Percentiles rank a stretch among this genome's conserved stretches.
Conservation (phyloP, 345 rosid species). For the Linum tenue region DNA sequence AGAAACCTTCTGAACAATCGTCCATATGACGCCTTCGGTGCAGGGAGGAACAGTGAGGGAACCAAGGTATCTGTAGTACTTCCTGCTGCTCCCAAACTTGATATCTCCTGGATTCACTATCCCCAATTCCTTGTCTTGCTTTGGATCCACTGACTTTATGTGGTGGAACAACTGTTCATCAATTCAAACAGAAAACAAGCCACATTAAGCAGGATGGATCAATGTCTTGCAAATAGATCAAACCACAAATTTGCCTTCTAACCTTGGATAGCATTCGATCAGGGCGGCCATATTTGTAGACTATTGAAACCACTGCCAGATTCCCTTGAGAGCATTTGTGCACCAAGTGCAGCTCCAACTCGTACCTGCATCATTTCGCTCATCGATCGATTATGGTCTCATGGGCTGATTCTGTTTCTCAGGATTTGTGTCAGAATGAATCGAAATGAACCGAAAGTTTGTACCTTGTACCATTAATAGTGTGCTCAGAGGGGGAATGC, state of each 20-base stretch:
- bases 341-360: conserved; percentile 58
- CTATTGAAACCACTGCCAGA: conserved; percentile 43
- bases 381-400: too few relatives aligned
- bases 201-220: too few relatives aligned
- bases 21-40: background rate
- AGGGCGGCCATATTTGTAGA: conserved; percentile 46
- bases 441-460: too few relatives aligned
- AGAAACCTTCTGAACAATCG: background rate
- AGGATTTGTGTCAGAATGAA: too few relatives aligned
- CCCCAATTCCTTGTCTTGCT: conserved; percentile 3
- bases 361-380: conserved; percentile 20
- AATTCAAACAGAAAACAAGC: background rate
- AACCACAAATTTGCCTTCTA: too few relatives aligned
- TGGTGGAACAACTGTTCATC: conserved; percentile 1
- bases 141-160: background rate
- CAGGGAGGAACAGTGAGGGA: too few relatives aligned
- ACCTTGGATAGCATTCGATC: conserved; percentile 51
- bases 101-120: background rate
- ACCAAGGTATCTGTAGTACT: conserved; percentile 1
- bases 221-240: too few relatives aligned
- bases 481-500: conserved; percentile 12
- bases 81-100: background rate
- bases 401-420: too few relatives aligned
- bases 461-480: conserved; percentile 1
- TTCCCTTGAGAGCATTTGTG: conserved; percentile 28